A percentile compares a stretch with the other conserved stretches of the same genome.
These are phyloP conservation scores for Trypanosoma cruzi DNA, from an alignment of 208 protist genomes.

Conservation along the genomic window DNA sequence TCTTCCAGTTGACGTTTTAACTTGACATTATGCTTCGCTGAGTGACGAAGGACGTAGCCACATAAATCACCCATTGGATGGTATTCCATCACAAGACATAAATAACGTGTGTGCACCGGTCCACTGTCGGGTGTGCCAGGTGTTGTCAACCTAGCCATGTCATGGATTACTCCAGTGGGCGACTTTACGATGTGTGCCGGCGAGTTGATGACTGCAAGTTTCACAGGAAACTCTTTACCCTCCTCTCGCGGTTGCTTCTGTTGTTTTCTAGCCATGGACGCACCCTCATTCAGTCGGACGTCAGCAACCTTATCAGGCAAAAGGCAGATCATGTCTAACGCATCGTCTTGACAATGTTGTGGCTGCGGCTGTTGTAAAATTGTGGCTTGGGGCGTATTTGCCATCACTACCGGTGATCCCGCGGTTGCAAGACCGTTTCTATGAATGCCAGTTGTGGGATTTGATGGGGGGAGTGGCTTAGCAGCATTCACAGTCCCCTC, in stretches of 20 bases:
- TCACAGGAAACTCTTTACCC: neutral
- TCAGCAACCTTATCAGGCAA: no score
- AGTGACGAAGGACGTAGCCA: slow-evolving; percentile 54
- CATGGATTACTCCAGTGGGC: neutral
- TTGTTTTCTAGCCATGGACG: neutral
- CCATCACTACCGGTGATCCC: slow-evolving; percentile 4
- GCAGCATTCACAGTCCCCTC: neutral
- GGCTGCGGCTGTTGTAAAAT: neutral
- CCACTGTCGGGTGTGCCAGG: slow-evolving; percentile 23
- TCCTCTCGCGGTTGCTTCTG: neutral
- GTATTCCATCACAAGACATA: slow-evolving; percentile 86
- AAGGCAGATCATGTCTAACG: no score
- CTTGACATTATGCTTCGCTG: slow-evolving; percentile 23
- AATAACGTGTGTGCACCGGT: slow-evolving; percentile 48
- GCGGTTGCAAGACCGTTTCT: neutral
- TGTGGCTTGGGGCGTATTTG: neutral
- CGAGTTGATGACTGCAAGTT: neutral
- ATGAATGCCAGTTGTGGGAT: neutral
- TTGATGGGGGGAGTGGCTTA: neutral
- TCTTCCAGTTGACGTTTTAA: slow-evolving; percentile 13
- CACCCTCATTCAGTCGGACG: no score
- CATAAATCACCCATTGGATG: slow-evolving; percentile 82
- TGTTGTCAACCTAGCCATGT: neutral
- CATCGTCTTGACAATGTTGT: neutral
- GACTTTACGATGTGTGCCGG: neutral